A percentile compares a stretch with the other conserved stretches of the same genome.
Evolutionary conservation across 2,329 filamentous ascomycete genomes (phyloP).

Genomic region (Penicillium sp.): DNA sequence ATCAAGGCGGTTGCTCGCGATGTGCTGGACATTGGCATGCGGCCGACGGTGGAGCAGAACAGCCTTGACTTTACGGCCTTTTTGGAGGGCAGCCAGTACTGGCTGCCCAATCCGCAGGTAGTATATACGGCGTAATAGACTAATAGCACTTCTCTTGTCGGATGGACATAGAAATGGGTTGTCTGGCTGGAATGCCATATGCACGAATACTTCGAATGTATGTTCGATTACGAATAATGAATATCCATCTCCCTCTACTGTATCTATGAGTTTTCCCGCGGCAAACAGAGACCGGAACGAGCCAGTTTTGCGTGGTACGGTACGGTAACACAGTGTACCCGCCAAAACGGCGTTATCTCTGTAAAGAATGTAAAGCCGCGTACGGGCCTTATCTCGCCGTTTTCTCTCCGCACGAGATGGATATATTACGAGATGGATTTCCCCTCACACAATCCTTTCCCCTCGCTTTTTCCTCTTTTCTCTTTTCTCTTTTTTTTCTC

Average conservation of each 20-base stretch:
- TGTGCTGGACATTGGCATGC: slow-evolving; percentile 50
- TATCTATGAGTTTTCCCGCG: neutral
- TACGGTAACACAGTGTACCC: neutral
- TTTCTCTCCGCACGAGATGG: neutral
- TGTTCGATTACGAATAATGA: neutral
- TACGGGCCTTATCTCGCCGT: neutral
- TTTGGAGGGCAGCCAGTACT: slow-evolving; percentile 32
- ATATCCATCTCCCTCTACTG: neutral
- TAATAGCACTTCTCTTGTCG: neutral
- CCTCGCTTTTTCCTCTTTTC: neutral
- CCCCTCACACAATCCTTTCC: neutral
- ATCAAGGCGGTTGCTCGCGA: slow-evolving; percentile 76
- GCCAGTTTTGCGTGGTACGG: neutral
- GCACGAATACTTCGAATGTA: neutral
- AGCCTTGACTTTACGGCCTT: slow-evolving; percentile 31
- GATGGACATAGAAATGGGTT: neutral
- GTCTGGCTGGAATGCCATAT: too few species aligned
- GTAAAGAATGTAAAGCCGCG: neutral
- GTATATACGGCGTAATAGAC: neutral
- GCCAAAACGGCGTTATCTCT: neutral
- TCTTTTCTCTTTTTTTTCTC: neutral
- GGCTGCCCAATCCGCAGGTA: slow-evolving; percentile 23
- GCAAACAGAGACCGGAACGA: neutral
- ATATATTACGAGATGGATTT: neutral
- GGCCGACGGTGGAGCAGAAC: slow-evolving; percentile 30